Base-by-base conservation (phyloP, 2,329 filamentous ascomycete species). In the Alternaria infectoria region DNA sequence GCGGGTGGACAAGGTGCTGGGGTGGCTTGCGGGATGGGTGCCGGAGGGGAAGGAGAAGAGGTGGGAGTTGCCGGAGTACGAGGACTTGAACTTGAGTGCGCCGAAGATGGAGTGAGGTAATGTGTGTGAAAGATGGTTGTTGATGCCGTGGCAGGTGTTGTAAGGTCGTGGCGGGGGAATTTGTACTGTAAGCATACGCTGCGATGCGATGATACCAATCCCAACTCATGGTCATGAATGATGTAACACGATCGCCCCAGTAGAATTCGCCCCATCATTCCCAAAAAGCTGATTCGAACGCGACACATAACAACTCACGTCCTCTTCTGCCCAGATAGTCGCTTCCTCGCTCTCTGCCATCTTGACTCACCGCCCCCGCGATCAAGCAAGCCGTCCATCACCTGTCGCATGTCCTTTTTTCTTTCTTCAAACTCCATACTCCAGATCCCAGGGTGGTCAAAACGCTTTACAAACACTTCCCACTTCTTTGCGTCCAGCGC, bases 41-140 rank as follows among this genome's bases (percentile, higher is more conserved):
- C 43, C 43, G 9, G n/a, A 30, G 43, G 23, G 19, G 6, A 49
- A 49, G 19, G 23, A 30, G 6, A 19, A 51, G 13, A 45, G 13
- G 49, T 62, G 60, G 60, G 9, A 54, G 25, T 6, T 62, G 25
- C 60, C 60, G 1, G 43, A 36, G 44, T 62, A 62, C 36, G 60
- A 75, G 21, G 64, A 73, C 50, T 47, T 75, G 47, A 50, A 61
- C 28, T 8, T 58, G 36, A 45, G 17, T 0, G 54, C 54, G 17
- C 55, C 40, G 9, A 9, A 23, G 10, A 45, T 7, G 21, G 32
- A 40, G 19, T 49, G 30, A 46, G 23, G 2, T 19, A 2, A 13
- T 12, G 3, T 12, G 26, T 11, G 28, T 1, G 17, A 3, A 21
- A 51, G n/a, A 21, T 5, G 2, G 6, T 13, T 21, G 17, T 32